These are phyloP conservation scores for Phaseolus coccineus DNA, from an alignment of 331 rosid genomes.

Conservation along the genomic window DNA sequence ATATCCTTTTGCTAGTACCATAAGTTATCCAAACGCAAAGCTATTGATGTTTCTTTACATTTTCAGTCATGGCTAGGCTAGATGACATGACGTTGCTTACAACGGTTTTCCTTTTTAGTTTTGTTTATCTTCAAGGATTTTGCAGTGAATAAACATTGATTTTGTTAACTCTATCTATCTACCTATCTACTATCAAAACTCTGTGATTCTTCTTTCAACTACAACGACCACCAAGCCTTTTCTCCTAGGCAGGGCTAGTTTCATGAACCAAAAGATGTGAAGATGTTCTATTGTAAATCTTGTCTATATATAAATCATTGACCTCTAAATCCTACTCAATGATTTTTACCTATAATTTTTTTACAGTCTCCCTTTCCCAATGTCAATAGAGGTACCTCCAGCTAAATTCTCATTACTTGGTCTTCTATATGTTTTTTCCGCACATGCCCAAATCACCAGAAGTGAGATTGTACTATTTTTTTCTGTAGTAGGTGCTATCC, in stretches of 20 bases:
- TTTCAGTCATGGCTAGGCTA: neutral
- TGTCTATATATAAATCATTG: neutral
- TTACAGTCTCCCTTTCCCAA: neutral
- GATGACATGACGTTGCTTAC: constrained; percentile 1
- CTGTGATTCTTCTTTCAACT: neutral
- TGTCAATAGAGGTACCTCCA: neutral
- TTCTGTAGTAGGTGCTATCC: neutral
- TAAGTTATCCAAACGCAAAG: neutral
- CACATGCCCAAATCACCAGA: neutral
- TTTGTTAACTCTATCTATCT: neutral
- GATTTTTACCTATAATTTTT: neutral
- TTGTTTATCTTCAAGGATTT: neutral
- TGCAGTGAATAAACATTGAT: constrained; percentile 8
- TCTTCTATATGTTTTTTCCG: neutral
- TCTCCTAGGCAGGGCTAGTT: neutral
- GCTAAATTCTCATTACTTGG: neutral
- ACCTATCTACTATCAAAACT: constrained; percentile 1
- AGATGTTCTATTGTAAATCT: neutral
- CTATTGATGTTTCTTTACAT: constrained; percentile 16
- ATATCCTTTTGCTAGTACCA: constrained; percentile 11
- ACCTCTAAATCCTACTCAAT: neutral
- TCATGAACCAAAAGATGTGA: neutral
- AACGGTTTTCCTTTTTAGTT: neutral
- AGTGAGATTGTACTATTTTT: neutral
- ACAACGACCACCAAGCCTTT: neutral